phyloP scores from a whole-genome alignment of 2,329 filamentous ascomycete genomes.

The Cordyceps javanica region DNA sequence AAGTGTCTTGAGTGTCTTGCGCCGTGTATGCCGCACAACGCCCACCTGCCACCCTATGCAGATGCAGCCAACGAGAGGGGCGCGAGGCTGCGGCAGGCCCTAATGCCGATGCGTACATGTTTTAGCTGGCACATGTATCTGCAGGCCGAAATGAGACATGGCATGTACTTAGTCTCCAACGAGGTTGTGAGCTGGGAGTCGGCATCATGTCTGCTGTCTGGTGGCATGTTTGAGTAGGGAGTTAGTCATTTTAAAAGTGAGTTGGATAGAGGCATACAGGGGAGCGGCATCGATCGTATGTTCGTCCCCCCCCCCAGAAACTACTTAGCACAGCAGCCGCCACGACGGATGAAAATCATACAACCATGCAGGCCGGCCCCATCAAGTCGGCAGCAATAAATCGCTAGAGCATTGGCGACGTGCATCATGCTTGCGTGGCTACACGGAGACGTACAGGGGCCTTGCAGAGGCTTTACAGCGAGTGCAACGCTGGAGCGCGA shows the following conservation, averaged over 20 bases:
- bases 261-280: too few relatives aligned
- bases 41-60: neutral
- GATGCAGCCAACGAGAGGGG: slow-evolving; percentile 1
- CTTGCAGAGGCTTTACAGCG: slow-evolving; percentile 4
- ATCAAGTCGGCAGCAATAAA: neutral
- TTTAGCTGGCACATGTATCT: slow-evolving; percentile 3
- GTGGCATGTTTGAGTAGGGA: too few relatives aligned
- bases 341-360: neutral
- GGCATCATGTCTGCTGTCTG: too few relatives aligned
- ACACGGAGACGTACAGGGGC: slow-evolving; percentile 3
- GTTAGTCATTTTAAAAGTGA: too few relatives aligned
- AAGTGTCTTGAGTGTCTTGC: slow-evolving; percentile 1
- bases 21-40: neutral
- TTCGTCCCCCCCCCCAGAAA: too few relatives aligned
- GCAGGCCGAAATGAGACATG: slow-evolving; percentile 4
- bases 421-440: neutral
- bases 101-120: neutral
- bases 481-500: neutral
- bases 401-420: neutral
- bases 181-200: too few relatives aligned
- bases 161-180: neutral
- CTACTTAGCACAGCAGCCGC: neutral
- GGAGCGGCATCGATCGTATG: neutral
- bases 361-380: neutral
- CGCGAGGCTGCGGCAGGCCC: slow-evolving; percentile 1